Conservation (phyloP, 352 stramenopile genomes). For the Blastocystis sp. region DNA sequence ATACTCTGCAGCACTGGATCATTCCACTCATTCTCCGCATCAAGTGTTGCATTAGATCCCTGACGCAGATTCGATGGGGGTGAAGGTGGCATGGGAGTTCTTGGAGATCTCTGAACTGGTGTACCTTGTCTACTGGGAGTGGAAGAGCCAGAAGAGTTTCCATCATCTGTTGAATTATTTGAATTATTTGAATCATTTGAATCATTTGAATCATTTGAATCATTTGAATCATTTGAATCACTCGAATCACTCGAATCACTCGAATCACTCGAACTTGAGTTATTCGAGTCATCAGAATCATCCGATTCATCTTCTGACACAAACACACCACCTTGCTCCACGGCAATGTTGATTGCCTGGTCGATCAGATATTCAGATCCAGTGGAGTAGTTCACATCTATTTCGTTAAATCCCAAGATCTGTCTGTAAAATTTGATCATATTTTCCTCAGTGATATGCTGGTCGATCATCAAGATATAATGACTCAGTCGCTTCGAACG, state of each 20-base stretch:
- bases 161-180: not conserved
- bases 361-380: not conserved
- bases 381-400: not conserved
- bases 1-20: no score
- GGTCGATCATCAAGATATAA: not conserved
- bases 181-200: not conserved
- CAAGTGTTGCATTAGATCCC: not conserved
- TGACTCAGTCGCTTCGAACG: not conserved
- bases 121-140: not conserved
- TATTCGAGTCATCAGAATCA: not conserved
- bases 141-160: not conserved
- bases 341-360: not conserved
- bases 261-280: not conserved
- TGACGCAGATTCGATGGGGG: not conserved
- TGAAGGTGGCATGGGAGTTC: not conserved
- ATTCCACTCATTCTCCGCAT: not conserved
- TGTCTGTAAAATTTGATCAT: not conserved
- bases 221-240: not conserved
- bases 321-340: not conserved
- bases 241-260: not conserved
- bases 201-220: not conserved
- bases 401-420: not conserved
- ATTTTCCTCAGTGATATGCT: not conserved
- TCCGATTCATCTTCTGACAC: not conserved
- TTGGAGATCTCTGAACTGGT: not conserved